Evolutionary conservation across 441 rosid genomes (phyloP), one percentile per base, ranked within the genome.

Genomic region (Pelargonium citronellum): DNA sequence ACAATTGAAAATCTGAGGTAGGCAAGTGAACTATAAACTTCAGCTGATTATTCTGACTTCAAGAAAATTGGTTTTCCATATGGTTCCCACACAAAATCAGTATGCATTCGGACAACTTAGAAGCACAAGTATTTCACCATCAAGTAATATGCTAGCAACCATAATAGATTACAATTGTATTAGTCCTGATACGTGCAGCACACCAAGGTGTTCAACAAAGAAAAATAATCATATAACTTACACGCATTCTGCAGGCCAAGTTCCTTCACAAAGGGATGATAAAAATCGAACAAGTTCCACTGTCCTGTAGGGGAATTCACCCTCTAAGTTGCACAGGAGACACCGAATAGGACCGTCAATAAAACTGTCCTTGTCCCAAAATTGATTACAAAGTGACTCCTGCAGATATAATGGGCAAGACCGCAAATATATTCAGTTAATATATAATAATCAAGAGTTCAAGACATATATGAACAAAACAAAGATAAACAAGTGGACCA

Each of bases 171-270:
- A 8, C 41, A 37, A 37, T 4, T 37, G 41, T 8, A 37, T 6
- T 37, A 37, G 41, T 37, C 41, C 41, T 5, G 7, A 37, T 5
- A 5, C 41, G 1, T 37, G 41, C 41, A 37, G 41, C 41, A 5
- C 41, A 55, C 58, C 16, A 53, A 53, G 20, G 1, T 16, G 61
- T 55, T 55, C 61, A 55, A 19, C 19, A 5, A 20, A 6, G 24
- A 55, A 55, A 44, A 55, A 53, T 53, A 15, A 4, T 53, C 49
- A 74, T 46, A 67, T 64, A 75, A 87, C 99, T 89, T 83, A 95
- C 99, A 88, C 98, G 53, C 99, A 95, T 83, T 92, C 93, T 46
- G 98, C 87, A 44, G 99, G 97, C 99, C 99, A 95, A 72, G 87
- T 83, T 78, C 99, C 99, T 81, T 92, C 98, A 81, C 95, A 84